A percentile compares a stretch with the other conserved stretches of the same genome.
These are phyloP conservation scores for Podaxis sp. DNA, from an alignment of 768 basidiomycete genomes.

Conservation along the genomic window DNA sequence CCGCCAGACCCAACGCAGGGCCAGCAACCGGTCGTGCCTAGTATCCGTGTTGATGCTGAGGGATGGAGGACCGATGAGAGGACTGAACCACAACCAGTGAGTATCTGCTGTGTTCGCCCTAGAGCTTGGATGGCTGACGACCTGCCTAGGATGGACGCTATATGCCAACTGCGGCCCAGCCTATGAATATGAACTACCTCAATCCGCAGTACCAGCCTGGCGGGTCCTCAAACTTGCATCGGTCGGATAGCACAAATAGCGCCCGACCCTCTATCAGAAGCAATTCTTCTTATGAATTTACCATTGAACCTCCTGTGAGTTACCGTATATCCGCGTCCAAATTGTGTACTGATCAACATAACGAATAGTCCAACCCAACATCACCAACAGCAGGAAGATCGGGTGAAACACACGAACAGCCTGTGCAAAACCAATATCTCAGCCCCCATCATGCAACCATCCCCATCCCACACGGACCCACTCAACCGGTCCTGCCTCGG, in stretches of 20 bases:
- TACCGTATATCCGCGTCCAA: background rate
- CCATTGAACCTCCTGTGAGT: conserved; percentile 10
- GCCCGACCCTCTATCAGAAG: background rate
- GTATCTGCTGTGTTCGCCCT: background rate
- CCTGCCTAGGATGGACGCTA: background rate
- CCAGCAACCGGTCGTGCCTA: conserved; percentile 1
- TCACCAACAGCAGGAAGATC: background rate
- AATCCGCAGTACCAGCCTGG: background rate
- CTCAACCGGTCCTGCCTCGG: background rate
- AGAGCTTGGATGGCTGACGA: background rate
- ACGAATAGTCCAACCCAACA: conserved; percentile 1
- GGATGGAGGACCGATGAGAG: background rate
- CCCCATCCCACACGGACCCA: background rate
- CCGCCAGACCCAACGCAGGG: background rate
- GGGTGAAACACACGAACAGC: background rate
- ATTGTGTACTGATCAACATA: background rate
- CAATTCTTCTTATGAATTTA: conserved; percentile 4
- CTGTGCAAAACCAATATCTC: background rate
- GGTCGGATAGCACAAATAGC: conserved; percentile 2
- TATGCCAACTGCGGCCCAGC: background rate
- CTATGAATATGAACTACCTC: background rate
- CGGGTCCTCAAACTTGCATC: background rate
- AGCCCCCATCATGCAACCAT: background rate
- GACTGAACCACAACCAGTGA: background rate
- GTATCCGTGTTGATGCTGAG: conserved; percentile 2